Evolutionary conservation across 179 eudicot species (phyloP).

Genomic region (Silene coronaria): DNA sequence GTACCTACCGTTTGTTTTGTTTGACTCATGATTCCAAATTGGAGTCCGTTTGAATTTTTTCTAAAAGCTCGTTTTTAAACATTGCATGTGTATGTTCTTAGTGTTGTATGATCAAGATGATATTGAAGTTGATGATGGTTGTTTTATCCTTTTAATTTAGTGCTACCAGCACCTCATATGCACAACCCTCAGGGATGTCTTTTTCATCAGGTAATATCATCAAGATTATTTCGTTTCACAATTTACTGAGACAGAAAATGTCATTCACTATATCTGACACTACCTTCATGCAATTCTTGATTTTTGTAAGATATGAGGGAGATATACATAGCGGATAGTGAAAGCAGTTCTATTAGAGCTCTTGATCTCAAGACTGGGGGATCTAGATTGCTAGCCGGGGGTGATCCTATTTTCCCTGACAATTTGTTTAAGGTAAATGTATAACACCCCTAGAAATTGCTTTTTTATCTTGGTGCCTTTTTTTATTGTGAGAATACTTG

Average conservation of each 20-base stretch:
- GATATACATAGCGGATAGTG: conserved; percentile 91
- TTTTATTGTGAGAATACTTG: background rate
- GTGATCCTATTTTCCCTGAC: conserved; percentile 80
- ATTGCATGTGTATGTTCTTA: background rate
- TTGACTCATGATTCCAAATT: background rate
- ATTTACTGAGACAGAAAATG: background rate
- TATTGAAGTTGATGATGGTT: conserved; percentile 21
- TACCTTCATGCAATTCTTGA: conserved; percentile 8
- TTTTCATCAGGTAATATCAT: conserved; percentile 60
- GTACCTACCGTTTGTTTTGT: background rate
- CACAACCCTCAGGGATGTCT: conserved; percentile 97
- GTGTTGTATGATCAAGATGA: conserved; percentile 7
- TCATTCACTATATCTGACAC: background rate
- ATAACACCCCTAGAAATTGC: background rate
- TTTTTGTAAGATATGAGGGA: conserved; percentile 55
- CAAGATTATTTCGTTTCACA: conserved; percentile 4
- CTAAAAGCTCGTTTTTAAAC: background rate
- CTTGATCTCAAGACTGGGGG: conserved; percentile 88
- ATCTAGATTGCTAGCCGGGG: conserved; percentile 85
- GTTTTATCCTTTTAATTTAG: conserved; percentile 33
- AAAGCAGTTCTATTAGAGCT: conserved; percentile 94
- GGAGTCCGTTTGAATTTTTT: background rate
- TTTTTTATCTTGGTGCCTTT: background rate
- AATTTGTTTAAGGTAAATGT: conserved; percentile 71
- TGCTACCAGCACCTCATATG: conserved; percentile 79